These are phyloP conservation scores for Termitomyces heimii DNA, from an alignment of 768 basidiomycete genomes.

Conservation along the genomic window DNA sequence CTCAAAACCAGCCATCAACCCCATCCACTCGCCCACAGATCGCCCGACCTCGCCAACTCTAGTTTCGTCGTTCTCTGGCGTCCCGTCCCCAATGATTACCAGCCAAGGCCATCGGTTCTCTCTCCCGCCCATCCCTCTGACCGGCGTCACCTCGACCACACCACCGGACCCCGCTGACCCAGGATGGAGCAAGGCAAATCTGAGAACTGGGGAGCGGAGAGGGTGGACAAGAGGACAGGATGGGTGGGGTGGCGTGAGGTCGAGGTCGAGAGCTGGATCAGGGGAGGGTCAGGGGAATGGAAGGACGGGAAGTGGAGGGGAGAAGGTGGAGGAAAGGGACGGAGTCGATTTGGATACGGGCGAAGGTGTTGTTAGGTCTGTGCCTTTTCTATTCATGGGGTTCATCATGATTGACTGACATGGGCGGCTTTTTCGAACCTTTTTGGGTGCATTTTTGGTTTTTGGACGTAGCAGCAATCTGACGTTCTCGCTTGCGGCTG, in stretches of 20 bases:
- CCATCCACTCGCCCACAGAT: neutral
- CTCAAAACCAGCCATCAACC: neutral
- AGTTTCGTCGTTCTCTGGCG: neutral
- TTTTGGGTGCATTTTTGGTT: neutral
- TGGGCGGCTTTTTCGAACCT: neutral
- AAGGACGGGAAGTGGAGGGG: constrained; percentile 35
- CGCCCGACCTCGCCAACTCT: neutral
- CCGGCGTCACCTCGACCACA: too few species aligned
- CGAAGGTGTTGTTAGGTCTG: constrained; percentile 60
- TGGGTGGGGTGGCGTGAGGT: constrained; percentile 55
- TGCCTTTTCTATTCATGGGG: neutral
- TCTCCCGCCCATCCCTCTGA: neutral
- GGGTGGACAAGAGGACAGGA: constrained; percentile 71
- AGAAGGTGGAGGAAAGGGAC: constrained; percentile 26
- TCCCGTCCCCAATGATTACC: neutral
- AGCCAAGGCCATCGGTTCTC: neutral
- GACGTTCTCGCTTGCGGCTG: constrained; percentile 69
- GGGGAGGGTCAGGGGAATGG: constrained; percentile 8
- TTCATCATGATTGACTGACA: constrained; percentile 9
- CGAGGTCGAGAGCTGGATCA: constrained; percentile 7
- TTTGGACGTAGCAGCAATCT: constrained; percentile 59
- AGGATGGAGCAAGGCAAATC: constrained; percentile 39
- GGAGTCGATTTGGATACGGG: constrained; percentile 12
- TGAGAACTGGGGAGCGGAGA: constrained; percentile 40
- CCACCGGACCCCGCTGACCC: constrained; percentile 2